Evolutionary conservation across 2,329 filamentous ascomycete genomes (phyloP).

Genomic region (Talaromyces sp.): DNA sequence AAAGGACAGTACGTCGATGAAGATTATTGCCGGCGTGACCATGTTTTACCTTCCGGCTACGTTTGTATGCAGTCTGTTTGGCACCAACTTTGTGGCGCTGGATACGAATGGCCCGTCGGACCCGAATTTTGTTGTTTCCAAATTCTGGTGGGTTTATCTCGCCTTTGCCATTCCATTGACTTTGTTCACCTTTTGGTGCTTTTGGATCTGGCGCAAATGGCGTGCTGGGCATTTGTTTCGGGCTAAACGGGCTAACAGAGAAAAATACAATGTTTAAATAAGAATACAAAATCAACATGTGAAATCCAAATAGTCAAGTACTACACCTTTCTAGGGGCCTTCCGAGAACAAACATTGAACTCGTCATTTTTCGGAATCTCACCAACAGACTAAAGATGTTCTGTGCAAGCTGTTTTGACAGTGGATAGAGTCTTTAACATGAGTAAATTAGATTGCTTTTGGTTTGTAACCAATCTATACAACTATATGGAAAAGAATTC

Average conservation of each 20-base stretch:
- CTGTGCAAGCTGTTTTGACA: too few relatives aligned
- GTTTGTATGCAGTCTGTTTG: conserved; percentile 20
- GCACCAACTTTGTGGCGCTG: conserved; percentile 16
- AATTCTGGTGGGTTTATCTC: conserved; percentile 16
- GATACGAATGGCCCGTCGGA: conserved; percentile 11
- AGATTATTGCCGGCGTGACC: conserved; percentile 19
- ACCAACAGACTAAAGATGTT: too few relatives aligned
- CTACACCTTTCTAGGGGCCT: too few relatives aligned
- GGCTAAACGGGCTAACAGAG: neutral
- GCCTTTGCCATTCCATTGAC: conserved; percentile 16
- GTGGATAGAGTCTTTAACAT: too few relatives aligned
- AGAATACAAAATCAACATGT: neutral
- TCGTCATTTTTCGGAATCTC: too few relatives aligned
- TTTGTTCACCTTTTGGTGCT: conserved; percentile 12
- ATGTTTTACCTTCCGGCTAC: conserved; percentile 19
- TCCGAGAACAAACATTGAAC: too few relatives aligned
- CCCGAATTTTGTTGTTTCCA: conserved; percentile 14
- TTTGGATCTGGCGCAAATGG: conserved; percentile 14
- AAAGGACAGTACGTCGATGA: conserved; percentile 20
- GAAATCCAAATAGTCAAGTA: too few relatives aligned
- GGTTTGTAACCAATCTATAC: too few relatives aligned
- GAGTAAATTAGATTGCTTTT: too few relatives aligned
- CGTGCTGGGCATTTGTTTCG: neutral
- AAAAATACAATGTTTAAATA: conserved; percentile 5
- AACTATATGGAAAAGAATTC: too few relatives aligned